Base-by-base conservation (phyloP, 139 green algal species). In the Auxenochlorella pyrenoidosa region DNA sequence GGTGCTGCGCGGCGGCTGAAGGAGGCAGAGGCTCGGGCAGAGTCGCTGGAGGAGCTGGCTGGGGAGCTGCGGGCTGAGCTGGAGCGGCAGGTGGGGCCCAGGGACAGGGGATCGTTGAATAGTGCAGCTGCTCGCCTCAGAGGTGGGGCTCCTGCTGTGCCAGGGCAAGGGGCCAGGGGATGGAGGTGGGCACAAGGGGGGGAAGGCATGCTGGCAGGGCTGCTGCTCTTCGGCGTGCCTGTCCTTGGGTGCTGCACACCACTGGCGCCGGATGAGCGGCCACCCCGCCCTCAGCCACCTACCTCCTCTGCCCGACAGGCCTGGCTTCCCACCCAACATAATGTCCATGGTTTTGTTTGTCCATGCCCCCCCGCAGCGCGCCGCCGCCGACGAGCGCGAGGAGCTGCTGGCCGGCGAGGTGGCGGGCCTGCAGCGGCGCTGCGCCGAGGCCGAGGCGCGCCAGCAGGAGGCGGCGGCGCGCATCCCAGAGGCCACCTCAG, bases 401-500 rank as follows among this genome's bases (percentile, higher is more conserved):
- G 91, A 95, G 60, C 30, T 89, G 51, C 79, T 93, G 58, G 51
- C 87, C 59, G 89, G 91, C 65, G 95, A 98, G 82, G 51, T 97
- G 43, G 34, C 85, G 0, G 94, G 93, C 71, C 80, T 98, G 88
- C 92, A 96, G 91, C 84, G 90, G 63, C 91, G 93, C 28, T 95
- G 92, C 68, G 93, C 96, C 58, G 94, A 86, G 30, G 95, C 97
- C 18, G 97, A 99, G 91, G 72, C 92, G 79, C 92, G 96, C 30
- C 96, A 99, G 88, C 92, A 98, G 90, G 97, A 99, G 89, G 90
- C 98, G 75, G 86, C 92, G 1, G 79, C 92, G 32, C 95, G 94
- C 81, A 87, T 99, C 71, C 97, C 97, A 0, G 96, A 99, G 82
- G 94, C 97, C 82, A 98, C 97, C 0, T 91, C 93, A 16, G 96